Percentiles rank a stretch among this genome's conserved stretches.
phyloP scores from a whole-genome alignment of 768 basidiomycete species.

The Termitomyces eurrhizus region DNA sequence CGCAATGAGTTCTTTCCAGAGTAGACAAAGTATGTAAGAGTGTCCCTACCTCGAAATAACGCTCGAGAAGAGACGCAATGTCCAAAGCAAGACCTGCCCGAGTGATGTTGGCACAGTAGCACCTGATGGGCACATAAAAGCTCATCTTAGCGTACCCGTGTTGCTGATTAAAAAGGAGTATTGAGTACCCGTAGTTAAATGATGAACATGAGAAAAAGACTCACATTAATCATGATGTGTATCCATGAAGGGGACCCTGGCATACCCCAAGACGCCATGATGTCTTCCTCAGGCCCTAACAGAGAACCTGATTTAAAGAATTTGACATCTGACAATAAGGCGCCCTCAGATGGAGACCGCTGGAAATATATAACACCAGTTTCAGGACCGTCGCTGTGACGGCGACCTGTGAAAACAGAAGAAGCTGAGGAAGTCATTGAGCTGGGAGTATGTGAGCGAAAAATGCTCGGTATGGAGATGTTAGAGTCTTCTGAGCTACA shows the following conservation, averaged over 20 bases:
- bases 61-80: conserved; percentile 6
- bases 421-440: neutral
- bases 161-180: neutral
- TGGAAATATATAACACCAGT: conserved; percentile 5
- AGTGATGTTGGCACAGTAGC: conserved; percentile 9
- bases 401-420: neutral
- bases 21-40: neutral
- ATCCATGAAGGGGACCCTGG: conserved; percentile 7
- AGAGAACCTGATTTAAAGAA: conserved; percentile 1
- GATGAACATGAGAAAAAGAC: neutral
- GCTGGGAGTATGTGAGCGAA: neutral
- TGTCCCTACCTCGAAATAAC: conserved; percentile 5
- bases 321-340: conserved; percentile 3
- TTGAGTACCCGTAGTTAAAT: neutral
- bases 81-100: conserved; percentile 11
- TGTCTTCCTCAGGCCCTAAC: conserved; percentile 5
- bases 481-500: neutral
- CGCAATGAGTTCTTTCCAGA: neutral
- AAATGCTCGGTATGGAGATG: neutral
- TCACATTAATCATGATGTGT: conserved; percentile 8
- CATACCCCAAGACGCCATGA: conserved; percentile 9
- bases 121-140: conserved; percentile 5
- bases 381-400: neutral
- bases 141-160: conserved; percentile 9
- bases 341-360: conserved; percentile 1